Conservation (phyloP, 805 yeast species). For the Suhomyces canberraensis region DNA sequence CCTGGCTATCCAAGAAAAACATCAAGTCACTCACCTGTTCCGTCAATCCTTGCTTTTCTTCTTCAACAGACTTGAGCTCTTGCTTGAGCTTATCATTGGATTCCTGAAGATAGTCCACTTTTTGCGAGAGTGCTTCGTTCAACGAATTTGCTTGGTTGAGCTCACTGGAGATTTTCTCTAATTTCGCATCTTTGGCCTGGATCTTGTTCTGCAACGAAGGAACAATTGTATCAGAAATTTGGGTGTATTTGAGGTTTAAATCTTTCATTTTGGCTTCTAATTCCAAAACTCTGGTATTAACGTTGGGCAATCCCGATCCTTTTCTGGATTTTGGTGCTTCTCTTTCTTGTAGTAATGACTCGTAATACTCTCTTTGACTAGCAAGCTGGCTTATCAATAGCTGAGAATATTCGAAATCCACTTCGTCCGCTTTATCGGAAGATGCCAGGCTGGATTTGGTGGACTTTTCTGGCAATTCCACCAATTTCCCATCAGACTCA, state of each 20-base stretch:
- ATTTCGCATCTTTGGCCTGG: slow-evolving; percentile 26
- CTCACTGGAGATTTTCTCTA: slow-evolving; percentile 27
- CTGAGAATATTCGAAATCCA: slow-evolving; percentile 76
- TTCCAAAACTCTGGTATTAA: slow-evolving; percentile 13
- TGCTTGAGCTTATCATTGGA: slow-evolving; percentile 24
- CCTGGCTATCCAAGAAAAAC: slow-evolving; percentile 74
- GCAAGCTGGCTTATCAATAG: slow-evolving; percentile 76
- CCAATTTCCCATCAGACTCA: slow-evolving; percentile 85
- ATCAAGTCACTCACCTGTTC: slow-evolving; percentile 74
- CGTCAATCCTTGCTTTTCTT: slow-evolving; percentile 46
- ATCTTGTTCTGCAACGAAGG: slow-evolving; percentile 35
- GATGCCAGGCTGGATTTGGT: slow-evolving; percentile 4
- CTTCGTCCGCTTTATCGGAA: slow-evolving; percentile 47
- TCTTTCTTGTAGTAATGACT: slow-evolving; percentile 35
- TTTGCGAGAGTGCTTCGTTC: slow-evolving; percentile 38
- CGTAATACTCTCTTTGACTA: slow-evolving; percentile 82
- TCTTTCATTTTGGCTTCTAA: slow-evolving; percentile 30
- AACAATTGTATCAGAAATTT: slow-evolving; percentile 24
- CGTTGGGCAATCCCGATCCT: slow-evolving; percentile 13
- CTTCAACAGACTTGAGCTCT: slow-evolving; percentile 25
- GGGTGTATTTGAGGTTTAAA: slow-evolving; percentile 18
- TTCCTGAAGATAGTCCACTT: slow-evolving; percentile 32
- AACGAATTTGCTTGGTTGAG: slow-evolving; percentile 30
- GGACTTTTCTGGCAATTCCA: slow-evolving; percentile 57
- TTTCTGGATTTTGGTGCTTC: slow-evolving; percentile 18